Evolutionary conservation across 805 yeast species (phyloP), one percentile per base, ranked within the genome.

Genomic region (Metschnikowia chrysomelidarum): DNA sequence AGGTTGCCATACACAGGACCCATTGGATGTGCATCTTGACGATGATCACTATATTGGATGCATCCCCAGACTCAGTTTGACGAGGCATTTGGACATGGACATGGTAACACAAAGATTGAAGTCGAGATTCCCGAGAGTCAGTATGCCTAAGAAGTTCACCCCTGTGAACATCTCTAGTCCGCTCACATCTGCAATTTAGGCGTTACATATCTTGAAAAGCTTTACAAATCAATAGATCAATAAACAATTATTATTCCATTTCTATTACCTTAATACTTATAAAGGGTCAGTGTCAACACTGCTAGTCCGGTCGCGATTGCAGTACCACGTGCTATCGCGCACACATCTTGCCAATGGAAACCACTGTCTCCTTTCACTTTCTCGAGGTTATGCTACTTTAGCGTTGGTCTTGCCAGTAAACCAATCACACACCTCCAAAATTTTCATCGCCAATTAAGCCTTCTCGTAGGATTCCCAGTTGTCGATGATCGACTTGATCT

Each of bases 1-100:
- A 1, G 99, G 99, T 14, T 93, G 98, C 61, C 97, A 93, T 62
- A 89, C 98, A 0, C 95, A 88, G 53, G 96, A 91, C 60, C 98
- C 99, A 18, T 71, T 93, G 46, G 99, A 93, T 62, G 95, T 94
- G 29, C 96, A 91, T 60, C 71, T 93, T 30, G 98, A 93, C 62
- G 91, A 87, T 29, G 89, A 87, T 56, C 99, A 93, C 62, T 91
- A 93, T 62, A 93, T 93, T 44, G 89, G 96, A 17, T 91, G 97
- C 55, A 93, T 93, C 50, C 95, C 97, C 30, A 78, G 93, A 52
- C 78, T 88, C 36, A 81, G 87, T 38, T 71, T 93, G 50, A 93
- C 98, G 1, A 79, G 95, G 56, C 97, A 93, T 61, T 69, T 93
- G 58, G 98, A 93, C 56, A 77, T 87, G 74, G 95, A 87, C 54